Conservation (phyloP, 352 stramenopile genomes). For the Phytophthora cactorum region DNA sequence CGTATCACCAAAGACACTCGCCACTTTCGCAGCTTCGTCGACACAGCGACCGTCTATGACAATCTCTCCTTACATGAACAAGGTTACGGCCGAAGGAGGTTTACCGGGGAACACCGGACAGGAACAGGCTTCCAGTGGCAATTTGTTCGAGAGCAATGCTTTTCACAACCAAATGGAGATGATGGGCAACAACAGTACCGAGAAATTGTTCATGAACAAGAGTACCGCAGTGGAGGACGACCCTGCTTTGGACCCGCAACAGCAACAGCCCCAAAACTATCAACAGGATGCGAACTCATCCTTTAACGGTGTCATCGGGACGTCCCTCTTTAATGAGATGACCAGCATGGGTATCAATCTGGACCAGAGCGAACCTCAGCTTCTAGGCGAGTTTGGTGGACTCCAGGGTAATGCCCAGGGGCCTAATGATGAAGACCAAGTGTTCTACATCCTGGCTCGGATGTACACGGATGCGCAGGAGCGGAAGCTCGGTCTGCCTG, state of each 20-base stretch:
- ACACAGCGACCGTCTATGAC: conserved; percentile 59
- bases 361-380: conserved; percentile 42
- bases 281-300: conserved; percentile 22
- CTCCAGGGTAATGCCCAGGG: conserved; percentile 24
- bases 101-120: conserved; percentile 14
- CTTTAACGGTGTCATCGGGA: conserved; percentile 45
- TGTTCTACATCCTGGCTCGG: conserved; percentile 82
- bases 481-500: conserved; percentile 79
- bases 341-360: conserved; percentile 78
- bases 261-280: conserved; percentile 28
- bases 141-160: conserved; percentile 76
- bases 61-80: conserved; percentile 82
- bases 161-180: conserved; percentile 80
- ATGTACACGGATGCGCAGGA: conserved; percentile 78
- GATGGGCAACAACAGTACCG: conserved; percentile 29
- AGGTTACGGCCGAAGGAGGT: conserved; percentile 45
- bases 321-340: conserved; percentile 74
- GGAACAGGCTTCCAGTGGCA: conserved; percentile 43
- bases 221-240: conserved; percentile 37
- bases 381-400: conserved; percentile 53
- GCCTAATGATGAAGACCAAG: conserved; percentile 64
- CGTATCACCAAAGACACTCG: conserved; percentile 46
- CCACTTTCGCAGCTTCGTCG: conserved; percentile 37
- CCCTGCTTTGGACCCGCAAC: conserved; percentile 31
- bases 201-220: conserved; percentile 52